Base-by-base conservation (phyloP, 169 alveolate species). In the Eimeria praecox region DNA sequence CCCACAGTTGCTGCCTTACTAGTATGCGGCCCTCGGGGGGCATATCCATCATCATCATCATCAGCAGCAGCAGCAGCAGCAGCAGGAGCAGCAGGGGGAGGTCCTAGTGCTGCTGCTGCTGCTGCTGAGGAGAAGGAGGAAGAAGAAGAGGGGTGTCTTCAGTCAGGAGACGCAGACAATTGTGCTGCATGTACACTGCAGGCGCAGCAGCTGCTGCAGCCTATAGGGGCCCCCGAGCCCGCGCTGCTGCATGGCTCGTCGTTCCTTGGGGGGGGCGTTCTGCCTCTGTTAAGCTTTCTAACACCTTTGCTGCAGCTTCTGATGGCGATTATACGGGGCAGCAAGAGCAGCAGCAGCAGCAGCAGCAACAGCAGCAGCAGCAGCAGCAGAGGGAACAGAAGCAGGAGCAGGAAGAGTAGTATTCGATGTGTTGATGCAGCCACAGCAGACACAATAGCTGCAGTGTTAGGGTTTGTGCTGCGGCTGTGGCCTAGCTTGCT, bases 401-500 rank as follows among this genome's bases (percentile, higher is more conserved):
- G 91, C 33, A 44, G 35, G 44, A 49, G 42, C 77, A 30, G 77
- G 20, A 73, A 24, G n/a, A 38, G 33, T 16, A 14, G n/a, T 44
- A 30, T 24, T 30, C 77, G 90, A 62, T 62, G 42, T 44, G 40
- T 82, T 52, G 42, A 30, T 24, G 64, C 33, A 33, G 66, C 54
- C 66, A 59, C 42, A 22, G 94, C 62, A 14, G 94, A 87, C 30
- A 20, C 35, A 8, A 64, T 75, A 27, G 66, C 35, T 3, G 80
- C 49, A 42, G 49, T 73, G 33, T 35, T 90, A 22, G 90, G 85
- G 52, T 38, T 78, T 71, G 62, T 78, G 80, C 91, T 92, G 30
- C 95, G 95, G 30, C 85, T 92, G 83, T 92, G 95, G 95, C 95
- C 95, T n/a, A 54, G 40, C 18, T 14, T 92, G 38, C 91, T 92